These are phyloP conservation scores for Plasmodium relictum DNA, from an alignment of 169 alveolate genomes.

Conservation along the genomic window DNA sequence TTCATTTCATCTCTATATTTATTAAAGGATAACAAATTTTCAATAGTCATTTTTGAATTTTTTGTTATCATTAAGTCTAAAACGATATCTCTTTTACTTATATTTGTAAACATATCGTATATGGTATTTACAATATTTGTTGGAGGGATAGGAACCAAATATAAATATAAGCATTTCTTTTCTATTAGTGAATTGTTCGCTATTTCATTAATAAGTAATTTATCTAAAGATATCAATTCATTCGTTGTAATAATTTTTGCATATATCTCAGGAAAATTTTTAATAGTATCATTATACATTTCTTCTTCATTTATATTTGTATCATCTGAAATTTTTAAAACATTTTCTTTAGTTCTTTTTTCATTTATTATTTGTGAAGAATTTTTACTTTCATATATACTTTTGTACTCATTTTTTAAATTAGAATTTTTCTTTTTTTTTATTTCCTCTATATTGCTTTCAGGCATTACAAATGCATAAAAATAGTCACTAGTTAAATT, in stretches of 20 bases:
- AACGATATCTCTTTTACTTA: constrained; percentile 61
- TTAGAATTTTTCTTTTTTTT: constrained; percentile 15
- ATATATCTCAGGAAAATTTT: constrained; percentile 36
- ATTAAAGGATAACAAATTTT: constrained; percentile 32
- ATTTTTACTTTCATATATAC: background rate
- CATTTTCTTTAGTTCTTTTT: background rate
- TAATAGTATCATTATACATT: background rate
- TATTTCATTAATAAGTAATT: constrained; percentile 54
- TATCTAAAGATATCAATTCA: constrained; percentile 64
- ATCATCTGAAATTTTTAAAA: background rate
- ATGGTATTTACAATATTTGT: constrained; percentile 53
- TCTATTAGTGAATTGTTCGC: constrained; percentile 70
- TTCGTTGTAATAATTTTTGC: constrained; percentile 69
- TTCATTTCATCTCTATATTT: background rate
- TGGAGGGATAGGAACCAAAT: constrained; percentile 76
- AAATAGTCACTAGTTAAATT: constrained; percentile 74
- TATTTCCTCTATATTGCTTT: constrained; percentile 23
- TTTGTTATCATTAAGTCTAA: constrained; percentile 73
- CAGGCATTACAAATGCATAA: constrained; percentile 75
- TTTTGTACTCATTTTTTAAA: background rate
- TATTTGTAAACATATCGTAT: constrained; percentile 65
- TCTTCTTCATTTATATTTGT: constrained; percentile 1
- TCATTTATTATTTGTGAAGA: background rate
- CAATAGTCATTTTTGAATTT: constrained; percentile 67
- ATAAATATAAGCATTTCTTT: constrained; percentile 55